Base-by-base conservation (phyloP, 441 rosid genomes). In the Pelargonium fulgidum region DNA sequence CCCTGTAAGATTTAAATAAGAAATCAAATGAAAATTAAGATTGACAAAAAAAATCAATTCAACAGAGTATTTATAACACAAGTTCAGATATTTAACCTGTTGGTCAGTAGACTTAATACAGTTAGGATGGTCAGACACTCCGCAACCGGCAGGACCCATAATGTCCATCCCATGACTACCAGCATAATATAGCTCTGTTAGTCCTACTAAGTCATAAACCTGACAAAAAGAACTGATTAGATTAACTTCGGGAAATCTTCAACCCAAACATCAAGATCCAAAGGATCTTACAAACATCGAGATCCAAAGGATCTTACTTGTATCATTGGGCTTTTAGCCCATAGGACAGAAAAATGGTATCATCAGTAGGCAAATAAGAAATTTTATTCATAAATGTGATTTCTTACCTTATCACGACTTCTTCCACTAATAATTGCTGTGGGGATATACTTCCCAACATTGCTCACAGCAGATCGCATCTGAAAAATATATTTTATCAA, bases 131-230 rank as follows among this genome's bases (percentile, higher is more conserved):
- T 73, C 81, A 80, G 90, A 81, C 71, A 75, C 78, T 17, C 73
- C 70, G 7, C 69, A 75, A 72, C 62, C 71, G 44, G 72, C 70
- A 48, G 99, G 93, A 29, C 88, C 86, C 87, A 87, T 83, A 19
- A 94, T 94, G 85, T 94, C 99, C 99, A 94, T 94, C 39, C 99
- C 99, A 77, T 94, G 99, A 72, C 99, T 90, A 78, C 99, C 99
- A 42, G 98, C 99, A 81, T 94, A 94, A 73, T 79, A 85, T 47
- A 94, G 96, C 76, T 92, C 98, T 61, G 89, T 90, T 84, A 94
- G 87, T 81, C 93, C 90, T 80, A 92, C 93, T 83, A 94, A 80
- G 66, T 87, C 81, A 73, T 74, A 90, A 8, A 89, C 99, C 99
- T 93, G 87, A 44, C 80, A 65, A 54, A 68, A 11, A 5, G 20